phyloP scores from a whole-genome alignment of 805 yeast genomes.

The Candida railenensis region DNA sequence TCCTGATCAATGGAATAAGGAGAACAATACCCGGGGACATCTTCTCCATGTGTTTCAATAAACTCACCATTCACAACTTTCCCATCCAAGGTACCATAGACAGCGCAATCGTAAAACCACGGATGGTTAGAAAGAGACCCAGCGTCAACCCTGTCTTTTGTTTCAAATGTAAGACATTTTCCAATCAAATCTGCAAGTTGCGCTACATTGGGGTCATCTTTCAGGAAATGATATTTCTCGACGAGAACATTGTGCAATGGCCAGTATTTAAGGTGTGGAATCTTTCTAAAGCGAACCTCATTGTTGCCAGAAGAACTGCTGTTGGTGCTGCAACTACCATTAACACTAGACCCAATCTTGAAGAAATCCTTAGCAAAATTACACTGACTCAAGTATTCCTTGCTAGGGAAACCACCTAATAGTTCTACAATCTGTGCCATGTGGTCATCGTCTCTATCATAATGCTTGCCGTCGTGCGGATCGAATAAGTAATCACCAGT shows the following conservation, averaged over 20 bases:
- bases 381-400: constrained; percentile 40
- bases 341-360: constrained; percentile 16
- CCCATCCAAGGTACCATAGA: background rate
- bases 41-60: constrained; percentile 8
- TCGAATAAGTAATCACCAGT: constrained; percentile 65
- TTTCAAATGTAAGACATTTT: constrained; percentile 50
- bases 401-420: constrained; percentile 39
- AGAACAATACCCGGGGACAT: constrained; percentile 31
- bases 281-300: constrained; percentile 38
- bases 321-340: constrained; percentile 11
- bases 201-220: constrained; percentile 23
- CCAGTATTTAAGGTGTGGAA: constrained; percentile 52
- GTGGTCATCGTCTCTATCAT: constrained; percentile 59
- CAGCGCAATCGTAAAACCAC: constrained; percentile 35
- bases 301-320: constrained; percentile 4
- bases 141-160: constrained; percentile 52
- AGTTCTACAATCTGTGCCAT: constrained; percentile 61
- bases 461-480: constrained; percentile 51
- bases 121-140: constrained; percentile 53
- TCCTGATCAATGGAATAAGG: constrained; percentile 11
- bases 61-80: background rate
- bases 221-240: constrained; percentile 48
- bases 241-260: constrained; percentile 46
- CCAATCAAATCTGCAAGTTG: constrained; percentile 47
- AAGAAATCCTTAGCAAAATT: constrained; percentile 40